These are phyloP conservation scores for Colletotrichum zoysiae DNA, from an alignment of 2,329 filamentous ascomycete genomes.

Conservation along the genomic window DNA sequence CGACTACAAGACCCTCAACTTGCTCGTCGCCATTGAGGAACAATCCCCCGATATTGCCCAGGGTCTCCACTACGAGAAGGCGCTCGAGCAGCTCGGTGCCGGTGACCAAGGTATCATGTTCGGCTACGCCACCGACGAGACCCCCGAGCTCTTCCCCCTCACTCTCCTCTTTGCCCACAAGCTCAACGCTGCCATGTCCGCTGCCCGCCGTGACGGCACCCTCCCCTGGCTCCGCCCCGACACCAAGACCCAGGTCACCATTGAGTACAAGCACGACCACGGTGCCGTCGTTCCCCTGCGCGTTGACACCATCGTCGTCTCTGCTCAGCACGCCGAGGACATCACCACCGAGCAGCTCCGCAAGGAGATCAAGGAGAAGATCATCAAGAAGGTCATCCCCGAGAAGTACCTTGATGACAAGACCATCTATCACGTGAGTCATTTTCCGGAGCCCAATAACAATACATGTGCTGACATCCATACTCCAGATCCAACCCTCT, in stretches of 20 bases:
- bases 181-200: conserved; percentile 95
- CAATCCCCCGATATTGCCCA: conserved; percentile 99
- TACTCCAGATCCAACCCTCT: conserved; percentile 87
- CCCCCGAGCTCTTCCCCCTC: conserved; percentile 94
- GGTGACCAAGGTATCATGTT: conserved; percentile 99
- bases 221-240: conserved; percentile 96
- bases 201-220: conserved; percentile 86
- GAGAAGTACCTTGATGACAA: conserved; percentile 91
- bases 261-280: conserved; percentile 98
- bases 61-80: conserved; percentile 98
- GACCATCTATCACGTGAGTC: conserved; percentile 91
- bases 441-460: background rate
- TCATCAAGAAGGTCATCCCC: conserved; percentile 95
- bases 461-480: conserved; percentile 49
- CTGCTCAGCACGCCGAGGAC: conserved; percentile 90
- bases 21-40: conserved; percentile 98
- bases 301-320: conserved; percentile 97
- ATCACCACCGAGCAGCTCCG: conserved; percentile 93
- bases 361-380: conserved; percentile 96
- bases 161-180: conserved; percentile 95
- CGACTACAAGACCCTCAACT: conserved; percentile 99
- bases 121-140: conserved; percentile 99
- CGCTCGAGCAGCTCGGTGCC: conserved; percentile 96
- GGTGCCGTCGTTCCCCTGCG: conserved; percentile 92
- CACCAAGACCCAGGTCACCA: conserved; percentile 99